Base-by-base conservation (phyloP, 257 asterid genomes). In the Lycium barbarum region DNA sequence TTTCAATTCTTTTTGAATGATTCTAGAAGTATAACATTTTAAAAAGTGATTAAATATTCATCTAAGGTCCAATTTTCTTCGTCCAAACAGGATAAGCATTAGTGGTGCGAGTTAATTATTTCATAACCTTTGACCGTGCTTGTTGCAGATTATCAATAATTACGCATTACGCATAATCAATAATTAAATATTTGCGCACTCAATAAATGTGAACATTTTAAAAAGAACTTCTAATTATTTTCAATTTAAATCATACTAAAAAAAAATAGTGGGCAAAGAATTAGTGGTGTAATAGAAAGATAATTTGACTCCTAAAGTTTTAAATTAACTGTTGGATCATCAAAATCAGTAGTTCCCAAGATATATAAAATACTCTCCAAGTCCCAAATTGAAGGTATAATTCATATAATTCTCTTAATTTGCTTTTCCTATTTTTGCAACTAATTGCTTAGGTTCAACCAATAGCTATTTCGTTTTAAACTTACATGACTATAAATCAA, bases 141-240 rank as follows among this genome's bases (percentile, higher is more conserved):
- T 76, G 63, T 22, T 76, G 61, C 61, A 26, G 63, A 51, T 76
- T 76, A 76, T 76, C 63, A 33, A 51, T 76, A 76, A 76, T 51
- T 76, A 35, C 26, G 63, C 82, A 51, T 51, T 51, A 51, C 43
- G 18, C 5, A 76, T 26, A 76, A 76, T 51, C 4, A 76, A 26
- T 3, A 49, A 53, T 13, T 22, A 76, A 49, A 76, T 76, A 51
- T 13, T 51, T 22, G 63, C 47, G 61, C 63, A 51, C 82, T 76
- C 45, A 55, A 76, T 51, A 76, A 22, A 76, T 76, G 14, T 51
- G 22, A 22, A 3, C n/a, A 13, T 51, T 26, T 49, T 51, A 11
- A 13, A 76, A 62, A 20, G 36, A 11, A 2, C 1, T 62, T 62
- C 8, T 20, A 9, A 15, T 18, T 18, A 26, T 26, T 58, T 58